phyloP scores from a whole-genome alignment of 2,329 filamentous ascomycete genomes.

The Alternaria arborescens region DNA sequence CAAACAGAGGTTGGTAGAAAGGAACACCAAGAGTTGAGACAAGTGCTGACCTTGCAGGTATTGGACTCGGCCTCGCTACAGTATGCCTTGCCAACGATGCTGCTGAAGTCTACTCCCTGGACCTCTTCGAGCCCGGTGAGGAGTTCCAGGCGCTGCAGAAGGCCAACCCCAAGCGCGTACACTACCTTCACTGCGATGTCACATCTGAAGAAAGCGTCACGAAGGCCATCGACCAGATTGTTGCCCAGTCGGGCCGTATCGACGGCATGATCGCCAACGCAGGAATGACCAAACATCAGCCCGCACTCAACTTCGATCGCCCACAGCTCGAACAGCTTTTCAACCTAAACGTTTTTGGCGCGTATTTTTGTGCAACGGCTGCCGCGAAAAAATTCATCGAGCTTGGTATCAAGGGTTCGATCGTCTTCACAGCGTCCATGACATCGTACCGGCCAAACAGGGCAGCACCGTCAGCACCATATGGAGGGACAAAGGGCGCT shows the following conservation, averaged over 20 bases:
- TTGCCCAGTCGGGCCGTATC: conserved; percentile 57
- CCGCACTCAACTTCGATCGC: conserved; percentile 61
- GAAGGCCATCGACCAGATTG: conserved; percentile 57
- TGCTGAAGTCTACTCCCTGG: conserved; percentile 59
- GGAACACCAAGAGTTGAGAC: conserved; percentile 40
- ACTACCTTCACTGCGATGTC: conserved; percentile 59
- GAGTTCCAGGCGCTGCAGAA: conserved; percentile 56
- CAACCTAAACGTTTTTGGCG: conserved; percentile 59
- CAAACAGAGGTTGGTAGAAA: conserved; percentile 27
- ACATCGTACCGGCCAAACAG: conserved; percentile 61
- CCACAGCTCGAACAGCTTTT: conserved; percentile 60
- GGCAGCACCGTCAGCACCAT: conserved; percentile 61
- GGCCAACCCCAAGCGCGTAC: conserved; percentile 53
- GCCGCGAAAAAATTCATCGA: conserved; percentile 57
- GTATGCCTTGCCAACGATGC: conserved; percentile 59
- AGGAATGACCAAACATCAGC: conserved; percentile 62
- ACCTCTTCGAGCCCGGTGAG: conserved; percentile 58
- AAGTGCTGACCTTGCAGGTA: conserved; percentile 10
- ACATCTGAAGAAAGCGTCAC: conserved; percentile 59
- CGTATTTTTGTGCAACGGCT: conserved; percentile 58
- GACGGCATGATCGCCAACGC: conserved; percentile 64
- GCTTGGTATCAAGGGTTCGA: conserved; percentile 57
- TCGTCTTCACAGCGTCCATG: conserved; percentile 61
- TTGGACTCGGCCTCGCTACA: conserved; percentile 57
- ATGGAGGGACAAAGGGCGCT: conserved; percentile 55